Evolutionary conservation across 2,329 filamentous ascomycete species (phyloP).

Genomic region (Ophiostoma sp.): DNA sequence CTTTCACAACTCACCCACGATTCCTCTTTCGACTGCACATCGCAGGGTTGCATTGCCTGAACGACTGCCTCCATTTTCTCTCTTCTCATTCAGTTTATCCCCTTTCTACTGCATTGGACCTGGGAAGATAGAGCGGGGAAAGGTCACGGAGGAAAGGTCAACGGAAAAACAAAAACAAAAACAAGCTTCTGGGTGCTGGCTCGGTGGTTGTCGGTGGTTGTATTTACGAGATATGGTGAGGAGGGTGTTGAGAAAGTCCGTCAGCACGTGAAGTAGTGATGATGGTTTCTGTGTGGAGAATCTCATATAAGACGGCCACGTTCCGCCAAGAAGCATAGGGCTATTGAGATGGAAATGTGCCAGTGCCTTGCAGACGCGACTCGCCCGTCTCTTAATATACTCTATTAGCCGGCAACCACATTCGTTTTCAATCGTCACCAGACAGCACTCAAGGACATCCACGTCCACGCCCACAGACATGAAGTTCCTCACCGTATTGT

Average conservation of each 20-base stretch:
- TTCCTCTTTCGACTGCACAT: background rate
- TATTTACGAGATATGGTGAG: background rate
- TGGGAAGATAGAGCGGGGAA: background rate
- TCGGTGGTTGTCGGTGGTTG: slow-evolving; percentile 11
- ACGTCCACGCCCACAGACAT: background rate
- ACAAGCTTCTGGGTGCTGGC: background rate
- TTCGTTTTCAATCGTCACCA: background rate
- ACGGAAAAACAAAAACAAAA: slow-evolving; percentile 15
- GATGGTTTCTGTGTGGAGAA: background rate
- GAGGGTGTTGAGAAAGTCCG: background rate
- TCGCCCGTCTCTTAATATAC: background rate
- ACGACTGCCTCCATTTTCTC: background rate
- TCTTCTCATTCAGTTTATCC: background rate
- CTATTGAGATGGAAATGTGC: background rate
- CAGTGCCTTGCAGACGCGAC: background rate
- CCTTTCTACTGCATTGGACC: background rate
- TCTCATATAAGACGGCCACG: background rate
- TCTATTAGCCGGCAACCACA: background rate
- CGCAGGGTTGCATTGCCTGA: slow-evolving; percentile 13
- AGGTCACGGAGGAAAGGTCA: background rate
- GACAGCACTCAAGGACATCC: background rate
- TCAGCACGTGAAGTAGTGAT: background rate
- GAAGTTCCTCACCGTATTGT: background rate
- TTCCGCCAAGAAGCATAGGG: background rate
- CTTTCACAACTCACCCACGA: background rate